Conservation (phyloP, 1,139 yeast species). For the Saccharomyces hybrid region DNA sequence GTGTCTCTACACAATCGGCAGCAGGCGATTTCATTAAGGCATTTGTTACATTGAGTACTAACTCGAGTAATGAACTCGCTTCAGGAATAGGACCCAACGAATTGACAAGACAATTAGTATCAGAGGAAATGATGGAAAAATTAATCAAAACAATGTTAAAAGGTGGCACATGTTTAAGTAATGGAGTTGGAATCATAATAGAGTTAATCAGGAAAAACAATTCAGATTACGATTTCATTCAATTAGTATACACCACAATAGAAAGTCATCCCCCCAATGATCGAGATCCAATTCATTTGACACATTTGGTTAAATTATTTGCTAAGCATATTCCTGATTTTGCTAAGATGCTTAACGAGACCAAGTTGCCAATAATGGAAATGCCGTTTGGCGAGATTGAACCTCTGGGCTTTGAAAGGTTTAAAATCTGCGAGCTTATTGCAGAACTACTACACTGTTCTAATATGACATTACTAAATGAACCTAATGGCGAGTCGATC, state of each 20-base stretch:
- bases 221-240: constrained; percentile 88
- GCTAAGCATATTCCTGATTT: constrained; percentile 67
- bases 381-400: constrained; percentile 72
- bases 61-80: constrained; percentile 61
- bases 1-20: constrained; percentile 74
- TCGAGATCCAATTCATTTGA: constrained; percentile 89
- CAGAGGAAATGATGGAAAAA: constrained; percentile 54
- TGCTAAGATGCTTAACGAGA: constrained; percentile 41
- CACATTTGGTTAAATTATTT: constrained; percentile 73
- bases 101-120: constrained; percentile 80
- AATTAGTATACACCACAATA: constrained; percentile 78
- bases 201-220: constrained; percentile 92
- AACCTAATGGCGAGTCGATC: constrained; percentile 67
- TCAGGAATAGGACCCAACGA: constrained; percentile 96
- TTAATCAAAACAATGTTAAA: constrained; percentile 72
- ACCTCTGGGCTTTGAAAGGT: constrained; percentile 91
- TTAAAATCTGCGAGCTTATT: constrained; percentile 86
- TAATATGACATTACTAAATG: constrained; percentile 87
- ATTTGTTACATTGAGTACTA: constrained; percentile 82
- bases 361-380: constrained; percentile 36
- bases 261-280: constrained; percentile 92
- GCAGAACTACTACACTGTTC: constrained; percentile 95
- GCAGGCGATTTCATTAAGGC: constrained; percentile 94
- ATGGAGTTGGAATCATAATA: constrained; percentile 92
- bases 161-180: constrained; percentile 87